Base-by-base conservation (phyloP, 495 filamentous ascomycete species). In the Sabuloglossum arenarium region DNA sequence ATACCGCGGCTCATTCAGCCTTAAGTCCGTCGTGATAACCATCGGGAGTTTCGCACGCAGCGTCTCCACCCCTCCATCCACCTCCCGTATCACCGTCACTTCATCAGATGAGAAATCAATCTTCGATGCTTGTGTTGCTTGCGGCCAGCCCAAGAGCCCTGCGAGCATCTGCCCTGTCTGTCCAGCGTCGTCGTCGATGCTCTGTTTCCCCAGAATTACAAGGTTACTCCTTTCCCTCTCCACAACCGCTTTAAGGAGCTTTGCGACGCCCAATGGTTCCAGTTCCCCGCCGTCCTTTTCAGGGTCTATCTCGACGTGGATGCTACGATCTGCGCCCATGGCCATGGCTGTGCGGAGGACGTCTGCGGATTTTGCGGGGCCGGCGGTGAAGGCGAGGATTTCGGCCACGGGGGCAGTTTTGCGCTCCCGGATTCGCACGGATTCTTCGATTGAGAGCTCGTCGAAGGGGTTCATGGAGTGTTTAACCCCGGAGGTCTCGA, bases 161-260 rank as follows among this genome's bases (percentile, higher is more conserved):
- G 93, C 91, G 16, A 98, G 77, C 89, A 98, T 97, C 79, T 94
- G 88, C 10, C 91, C 91, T 55, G 93, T 97, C 84, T 98, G 91
- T 54, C 78, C 81, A 58, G 89, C 79, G 67, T 98, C 91, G 64
- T 94, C 88, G 68, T 98, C 91, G 65, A 98, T 98, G 57, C 82
- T 86, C 81, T 98, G 91, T 74, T 97, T 97, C 42, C 91, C 91
- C 56, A 95, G 71, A 56, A 98, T 79, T 9, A 98, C 88, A 55
- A 98, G 68, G 70, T 98, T 94, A 64, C 84, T 79, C 60, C 84
- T 81, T 71, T 97, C 85, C 66, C 78, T 71, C 65, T 84, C 73
- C 9, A 87, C 90, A 0, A 89, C 83, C 56, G 75, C 74, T 62
- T 75, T 71, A 55, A 98, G 75, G 64, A 96, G 68, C 76, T 97